phyloP scores from a whole-genome alignment of 129 eudicot genomes.

The Lonicera japonica region DNA sequence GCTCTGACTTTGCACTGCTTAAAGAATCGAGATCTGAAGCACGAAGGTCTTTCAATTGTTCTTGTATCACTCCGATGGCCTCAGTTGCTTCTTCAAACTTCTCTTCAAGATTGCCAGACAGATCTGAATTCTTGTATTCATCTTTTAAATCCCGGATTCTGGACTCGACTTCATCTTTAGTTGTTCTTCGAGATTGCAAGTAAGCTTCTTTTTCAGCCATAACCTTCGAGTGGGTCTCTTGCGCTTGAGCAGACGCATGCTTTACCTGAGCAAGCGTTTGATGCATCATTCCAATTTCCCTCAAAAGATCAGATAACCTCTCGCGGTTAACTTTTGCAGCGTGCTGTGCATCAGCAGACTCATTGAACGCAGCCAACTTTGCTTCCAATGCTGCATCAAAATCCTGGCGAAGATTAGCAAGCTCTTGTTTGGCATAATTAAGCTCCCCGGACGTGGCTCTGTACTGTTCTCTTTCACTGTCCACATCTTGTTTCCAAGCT shows the following conservation, averaged over 20 bases:
- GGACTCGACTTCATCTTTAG: constrained; percentile 37
- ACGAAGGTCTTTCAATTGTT: constrained; percentile 42
- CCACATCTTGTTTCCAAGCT: constrained; percentile 29
- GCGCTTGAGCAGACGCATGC: constrained; percentile 37
- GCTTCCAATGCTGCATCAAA: constrained; percentile 62
- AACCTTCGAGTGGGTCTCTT: constrained; percentile 37
- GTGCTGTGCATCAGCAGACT: constrained; percentile 69
- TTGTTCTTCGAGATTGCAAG: constrained; percentile 14
- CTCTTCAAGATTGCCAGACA: constrained; percentile 27
- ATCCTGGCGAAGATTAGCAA: constrained; percentile 66
- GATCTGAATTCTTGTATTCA: constrained; percentile 18
- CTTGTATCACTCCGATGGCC: constrained; percentile 47
- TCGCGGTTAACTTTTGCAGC: constrained; percentile 41
- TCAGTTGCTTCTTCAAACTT: constrained; percentile 52
- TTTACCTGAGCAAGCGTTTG: constrained; percentile 48
- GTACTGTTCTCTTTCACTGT: constrained; percentile 41
- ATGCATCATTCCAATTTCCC: constrained; percentile 43
- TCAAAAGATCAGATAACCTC: constrained; percentile 42
- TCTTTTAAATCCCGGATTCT: constrained; percentile 36
- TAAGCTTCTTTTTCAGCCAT: constrained; percentile 42
- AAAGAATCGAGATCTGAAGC: constrained; percentile 39
- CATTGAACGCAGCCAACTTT: constrained; percentile 46
- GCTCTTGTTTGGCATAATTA: constrained; percentile 62
- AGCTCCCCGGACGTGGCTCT: constrained; percentile 61
- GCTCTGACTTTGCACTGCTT: constrained; percentile 28